phyloP scores from a whole-genome alignment of 495 filamentous ascomycete genomes.

The Hypomontagnella monticulosa region DNA sequence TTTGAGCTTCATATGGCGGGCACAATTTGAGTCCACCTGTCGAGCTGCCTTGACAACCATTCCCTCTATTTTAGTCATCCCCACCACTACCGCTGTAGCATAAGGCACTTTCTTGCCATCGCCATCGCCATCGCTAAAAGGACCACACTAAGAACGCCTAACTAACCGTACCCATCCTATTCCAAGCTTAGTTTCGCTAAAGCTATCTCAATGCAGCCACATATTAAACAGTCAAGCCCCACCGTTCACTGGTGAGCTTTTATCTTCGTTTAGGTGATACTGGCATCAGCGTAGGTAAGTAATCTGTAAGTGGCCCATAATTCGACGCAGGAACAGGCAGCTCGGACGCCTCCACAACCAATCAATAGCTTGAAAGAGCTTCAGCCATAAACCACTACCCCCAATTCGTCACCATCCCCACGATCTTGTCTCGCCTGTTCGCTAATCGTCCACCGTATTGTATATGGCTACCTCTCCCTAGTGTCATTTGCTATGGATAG shows the following conservation, averaged over 20 bases:
- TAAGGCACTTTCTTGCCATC: background rate
- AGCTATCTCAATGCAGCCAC: slow-evolving; percentile 14
- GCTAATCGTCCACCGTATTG: slow-evolving; percentile 27
- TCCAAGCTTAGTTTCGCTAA: slow-evolving; percentile 14
- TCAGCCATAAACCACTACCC: slow-evolving; percentile 32
- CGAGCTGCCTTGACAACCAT: background rate
- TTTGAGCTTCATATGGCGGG: background rate
- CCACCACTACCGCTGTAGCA: slow-evolving; percentile 2
- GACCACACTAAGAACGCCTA: slow-evolving; percentile 1
- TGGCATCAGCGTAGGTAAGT: too few species aligned
- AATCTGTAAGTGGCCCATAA: slow-evolving; percentile 17
- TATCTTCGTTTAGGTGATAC: background rate
- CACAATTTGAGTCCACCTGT: background rate
- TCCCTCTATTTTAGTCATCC: slow-evolving; percentile 3
- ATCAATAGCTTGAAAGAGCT: slow-evolving; percentile 3
- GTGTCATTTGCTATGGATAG: slow-evolving; percentile 1
- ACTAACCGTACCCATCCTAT: slow-evolving; percentile 16
- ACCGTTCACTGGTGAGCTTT: background rate
- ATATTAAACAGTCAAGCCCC: slow-evolving; percentile 4
- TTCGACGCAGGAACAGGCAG: slow-evolving; percentile 24
- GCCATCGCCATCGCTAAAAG: slow-evolving; percentile 20
- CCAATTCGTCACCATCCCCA: slow-evolving; percentile 18
- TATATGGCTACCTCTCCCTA: background rate
- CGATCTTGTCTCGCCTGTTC: slow-evolving; percentile 25
- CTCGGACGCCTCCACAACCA: slow-evolving; percentile 25